Conservation (phyloP, 2,329 filamentous ascomycete species). For the Fusarium graminum region DNA sequence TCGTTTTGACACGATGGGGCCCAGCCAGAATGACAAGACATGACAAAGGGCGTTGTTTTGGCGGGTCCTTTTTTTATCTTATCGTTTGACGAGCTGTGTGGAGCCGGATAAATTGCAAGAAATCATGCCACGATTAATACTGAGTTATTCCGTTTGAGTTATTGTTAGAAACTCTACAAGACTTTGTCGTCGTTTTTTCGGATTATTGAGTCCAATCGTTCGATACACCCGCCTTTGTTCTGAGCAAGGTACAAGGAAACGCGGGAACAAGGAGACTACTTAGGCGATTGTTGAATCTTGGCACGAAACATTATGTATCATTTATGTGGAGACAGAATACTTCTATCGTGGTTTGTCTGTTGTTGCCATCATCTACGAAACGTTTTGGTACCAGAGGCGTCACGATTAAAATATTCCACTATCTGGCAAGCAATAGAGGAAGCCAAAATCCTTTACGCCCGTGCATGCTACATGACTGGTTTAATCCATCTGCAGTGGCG, state of each 20-base stretch:
- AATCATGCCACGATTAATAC: conserved; percentile 11
- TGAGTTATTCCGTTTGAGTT: conserved; percentile 3
- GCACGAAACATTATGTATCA: not conserved
- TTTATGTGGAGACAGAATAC: too few relatives aligned
- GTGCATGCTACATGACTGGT: not conserved
- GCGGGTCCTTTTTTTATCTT: conserved; percentile 31
- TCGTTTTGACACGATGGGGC: conserved; percentile 24
- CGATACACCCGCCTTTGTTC: not conserved
- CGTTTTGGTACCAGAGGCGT: too few relatives aligned
- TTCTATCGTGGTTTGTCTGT: too few relatives aligned
- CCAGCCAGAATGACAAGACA: conserved; percentile 29
- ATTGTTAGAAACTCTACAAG: not conserved
- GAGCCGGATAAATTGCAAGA: conserved; percentile 3
- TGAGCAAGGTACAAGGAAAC: not conserved
- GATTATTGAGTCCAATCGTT: not conserved
- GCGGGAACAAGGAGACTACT: not conserved
- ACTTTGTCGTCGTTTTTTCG: not conserved
- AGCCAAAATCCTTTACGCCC: not conserved
- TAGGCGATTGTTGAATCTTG: not conserved
- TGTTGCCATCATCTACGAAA: too few relatives aligned
- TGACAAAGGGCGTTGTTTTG: conserved; percentile 28
- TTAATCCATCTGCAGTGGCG: not conserved
- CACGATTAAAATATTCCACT: too few relatives aligned
- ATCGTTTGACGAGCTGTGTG: conserved; percentile 24
- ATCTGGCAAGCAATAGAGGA: too few relatives aligned